These are phyloP conservation scores for Taiwanofungus camphoratus DNA, from an alignment of 1,284 basidiomycete genomes.

Conservation along the genomic window DNA sequence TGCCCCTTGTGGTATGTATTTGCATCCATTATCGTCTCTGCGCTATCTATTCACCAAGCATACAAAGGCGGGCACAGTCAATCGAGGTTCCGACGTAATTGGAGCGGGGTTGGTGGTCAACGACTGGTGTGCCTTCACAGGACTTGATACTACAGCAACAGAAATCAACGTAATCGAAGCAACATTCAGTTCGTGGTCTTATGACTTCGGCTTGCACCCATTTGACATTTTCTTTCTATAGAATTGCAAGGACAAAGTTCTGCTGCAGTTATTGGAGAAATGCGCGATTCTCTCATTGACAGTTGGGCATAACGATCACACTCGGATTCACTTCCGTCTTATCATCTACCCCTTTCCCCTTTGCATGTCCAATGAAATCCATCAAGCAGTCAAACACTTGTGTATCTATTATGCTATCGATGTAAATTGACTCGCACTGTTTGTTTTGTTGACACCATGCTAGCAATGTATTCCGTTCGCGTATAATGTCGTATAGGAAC, in stretches of 20 bases:
- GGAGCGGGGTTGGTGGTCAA: slow-evolving; percentile 98
- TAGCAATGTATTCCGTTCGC: too few species aligned
- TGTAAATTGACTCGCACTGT: too few species aligned
- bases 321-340: background rate
- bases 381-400: background rate
- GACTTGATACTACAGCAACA: slow-evolving; percentile 94
- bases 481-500: too few species aligned
- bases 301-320: slow-evolving; percentile 73
- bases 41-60: background rate
- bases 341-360: background rate
- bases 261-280: slow-evolving; percentile 86
- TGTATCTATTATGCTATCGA: too few species aligned
- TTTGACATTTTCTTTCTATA: slow-evolving; percentile 28
- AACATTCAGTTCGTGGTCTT: slow-evolving; percentile 75
- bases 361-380: background rate
- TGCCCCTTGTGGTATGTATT: slow-evolving; percentile 83
- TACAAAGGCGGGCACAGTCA: slow-evolving; percentile 89
- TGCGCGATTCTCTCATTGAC: slow-evolving; percentile 92
- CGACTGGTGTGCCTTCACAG: slow-evolving; percentile 98
- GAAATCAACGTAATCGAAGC: slow-evolving; percentile 99
- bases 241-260: slow-evolving; percentile 87
- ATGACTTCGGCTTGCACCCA: background rate
- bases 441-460: too few species aligned
- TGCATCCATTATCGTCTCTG: background rate
- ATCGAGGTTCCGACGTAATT: slow-evolving; percentile 96